Conservation (phyloP, 768 basidiomycete species). For the Wakefieldia striispora region DNA sequence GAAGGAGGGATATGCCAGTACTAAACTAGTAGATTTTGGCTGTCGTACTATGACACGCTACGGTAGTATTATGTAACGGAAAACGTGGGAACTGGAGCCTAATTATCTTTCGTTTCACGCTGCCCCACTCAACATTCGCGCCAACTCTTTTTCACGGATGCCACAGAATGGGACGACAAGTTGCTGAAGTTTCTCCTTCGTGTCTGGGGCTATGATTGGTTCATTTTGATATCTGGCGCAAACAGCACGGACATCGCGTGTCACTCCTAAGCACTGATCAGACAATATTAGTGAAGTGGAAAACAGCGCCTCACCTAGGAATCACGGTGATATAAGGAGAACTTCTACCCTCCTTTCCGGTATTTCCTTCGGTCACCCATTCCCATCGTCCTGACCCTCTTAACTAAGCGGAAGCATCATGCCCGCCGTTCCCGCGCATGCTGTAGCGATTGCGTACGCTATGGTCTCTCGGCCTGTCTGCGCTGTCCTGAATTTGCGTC, state of each 20-base stretch:
- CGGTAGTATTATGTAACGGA: background rate
- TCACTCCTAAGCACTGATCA: slow-evolving; percentile 10
- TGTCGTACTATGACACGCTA: no score
- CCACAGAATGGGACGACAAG: no score
- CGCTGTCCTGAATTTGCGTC: slow-evolving; percentile 4
- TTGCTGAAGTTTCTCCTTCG: background rate
- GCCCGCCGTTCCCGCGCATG: slow-evolving; percentile 9
- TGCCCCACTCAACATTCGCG: background rate
- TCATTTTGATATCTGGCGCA: slow-evolving; percentile 13
- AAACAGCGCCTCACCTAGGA: slow-evolving; percentile 5
- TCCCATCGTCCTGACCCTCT: background rate
- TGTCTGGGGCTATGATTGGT: slow-evolving; percentile 15
- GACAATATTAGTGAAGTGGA: background rate
- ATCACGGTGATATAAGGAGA: slow-evolving; percentile 18
- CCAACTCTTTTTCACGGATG: background rate
- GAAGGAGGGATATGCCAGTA: slow-evolving; percentile 2
- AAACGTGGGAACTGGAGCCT: background rate
- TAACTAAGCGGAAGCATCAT: slow-evolving; percentile 12
- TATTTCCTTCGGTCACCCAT: background rate
- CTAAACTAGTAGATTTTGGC: no score
- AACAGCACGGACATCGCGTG: slow-evolving; percentile 18
- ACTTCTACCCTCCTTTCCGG: background rate
- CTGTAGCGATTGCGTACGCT: slow-evolving; percentile 28
- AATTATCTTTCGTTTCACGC: no score
- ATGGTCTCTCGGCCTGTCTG: background rate